Conservation (phyloP, 768 basidiomycete species). For the Terana coerulea region DNA sequence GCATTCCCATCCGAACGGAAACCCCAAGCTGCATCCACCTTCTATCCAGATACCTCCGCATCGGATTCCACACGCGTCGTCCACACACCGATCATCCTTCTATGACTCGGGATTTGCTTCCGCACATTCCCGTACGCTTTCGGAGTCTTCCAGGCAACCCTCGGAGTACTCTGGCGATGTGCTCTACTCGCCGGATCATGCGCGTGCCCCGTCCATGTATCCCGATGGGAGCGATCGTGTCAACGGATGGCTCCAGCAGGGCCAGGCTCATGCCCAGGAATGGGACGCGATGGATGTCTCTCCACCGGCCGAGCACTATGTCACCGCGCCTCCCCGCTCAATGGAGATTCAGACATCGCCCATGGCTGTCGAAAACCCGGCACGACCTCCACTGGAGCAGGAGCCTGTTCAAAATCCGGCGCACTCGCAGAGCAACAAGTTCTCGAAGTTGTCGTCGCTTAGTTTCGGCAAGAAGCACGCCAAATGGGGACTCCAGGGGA, state of each 20-base stretch:
- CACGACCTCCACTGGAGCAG: constrained; percentile 37
- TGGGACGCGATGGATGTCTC: constrained; percentile 63
- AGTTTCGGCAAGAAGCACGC: constrained; percentile 67
- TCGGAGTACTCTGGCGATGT: constrained; percentile 32
- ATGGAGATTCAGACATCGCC: constrained; percentile 53
- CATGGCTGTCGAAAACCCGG: constrained; percentile 48
- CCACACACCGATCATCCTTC: constrained; percentile 52
- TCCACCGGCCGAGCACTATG: constrained; percentile 41
- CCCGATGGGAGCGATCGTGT: constrained; percentile 19
- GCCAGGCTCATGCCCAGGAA: constrained; percentile 23
- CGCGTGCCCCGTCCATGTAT: constrained; percentile 9
- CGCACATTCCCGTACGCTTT: constrained; percentile 6
- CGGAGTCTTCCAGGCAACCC: constrained; percentile 29
- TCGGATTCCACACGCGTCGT: constrained; percentile 43
- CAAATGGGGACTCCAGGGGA: constrained; percentile 58
- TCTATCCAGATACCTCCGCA: constrained; percentile 35
- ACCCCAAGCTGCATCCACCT: constrained; percentile 32
- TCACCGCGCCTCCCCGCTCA: constrained; percentile 35
- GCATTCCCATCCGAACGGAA: constrained; percentile 43
- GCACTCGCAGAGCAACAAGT: constrained; percentile 43
- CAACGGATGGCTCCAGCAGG: constrained; percentile 6
- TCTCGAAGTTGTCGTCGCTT: constrained; percentile 55
- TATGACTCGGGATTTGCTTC: constrained; percentile 32
- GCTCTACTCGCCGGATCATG: constrained; percentile 32
- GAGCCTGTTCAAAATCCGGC: constrained; percentile 32